phyloP scores from a whole-genome alignment of 192 early-diverging fungal genomes.

The Backusella morwellensis region DNA sequence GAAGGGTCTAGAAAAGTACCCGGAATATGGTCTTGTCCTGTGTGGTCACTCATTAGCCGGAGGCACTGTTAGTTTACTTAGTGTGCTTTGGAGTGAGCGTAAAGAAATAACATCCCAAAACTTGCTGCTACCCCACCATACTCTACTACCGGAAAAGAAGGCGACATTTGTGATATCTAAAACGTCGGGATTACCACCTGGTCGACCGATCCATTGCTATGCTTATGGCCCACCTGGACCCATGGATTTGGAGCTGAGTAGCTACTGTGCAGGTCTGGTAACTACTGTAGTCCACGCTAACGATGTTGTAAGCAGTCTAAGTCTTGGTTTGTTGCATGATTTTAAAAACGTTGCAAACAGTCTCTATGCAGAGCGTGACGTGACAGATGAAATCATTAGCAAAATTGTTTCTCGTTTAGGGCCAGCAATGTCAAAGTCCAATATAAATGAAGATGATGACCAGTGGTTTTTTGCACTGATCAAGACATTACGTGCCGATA shows the following conservation, averaged over 20 bases:
- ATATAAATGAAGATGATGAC: conserved; percentile 45
- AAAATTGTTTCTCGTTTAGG: conserved; percentile 48
- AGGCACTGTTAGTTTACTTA: conserved; percentile 77
- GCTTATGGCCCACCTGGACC: conserved; percentile 82
- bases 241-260: conserved; percentile 65
- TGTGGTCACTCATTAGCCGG: conserved; percentile 90
- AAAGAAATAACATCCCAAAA: background rate
- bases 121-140: conserved; percentile 32
- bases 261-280: conserved; percentile 65
- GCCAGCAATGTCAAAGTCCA: conserved; percentile 17
- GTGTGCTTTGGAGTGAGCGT: conserved; percentile 72
- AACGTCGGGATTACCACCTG: conserved; percentile 61
- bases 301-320: conserved; percentile 77
- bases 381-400: conserved; percentile 65
- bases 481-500: conserved; percentile 80
- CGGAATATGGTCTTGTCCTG: conserved; percentile 79
- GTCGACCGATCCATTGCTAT: conserved; percentile 80
- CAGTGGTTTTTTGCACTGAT: conserved; percentile 83
- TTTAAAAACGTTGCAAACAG: conserved; percentile 70
- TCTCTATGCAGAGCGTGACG: conserved; percentile 54
- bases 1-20: conserved; percentile 66
- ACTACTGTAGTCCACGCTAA: conserved; percentile 78
- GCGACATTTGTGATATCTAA: conserved; percentile 61
- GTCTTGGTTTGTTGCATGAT: conserved; percentile 73
- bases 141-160: conserved; percentile 33